Conservation (phyloP, 129 eudicot genomes). For the Flaveria bidentis region DNA sequence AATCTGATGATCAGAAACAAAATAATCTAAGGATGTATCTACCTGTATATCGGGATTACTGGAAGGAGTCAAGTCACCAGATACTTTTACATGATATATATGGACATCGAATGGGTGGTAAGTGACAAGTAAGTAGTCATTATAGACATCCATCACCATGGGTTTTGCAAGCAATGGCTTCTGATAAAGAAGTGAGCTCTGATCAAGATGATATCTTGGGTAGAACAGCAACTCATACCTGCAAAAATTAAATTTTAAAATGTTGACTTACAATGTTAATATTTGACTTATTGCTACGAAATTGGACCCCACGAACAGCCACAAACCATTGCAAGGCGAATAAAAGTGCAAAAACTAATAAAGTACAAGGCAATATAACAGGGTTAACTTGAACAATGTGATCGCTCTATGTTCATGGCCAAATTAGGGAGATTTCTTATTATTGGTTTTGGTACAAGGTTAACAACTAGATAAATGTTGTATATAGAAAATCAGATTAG, state of each 20-base stretch:
- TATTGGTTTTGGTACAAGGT: not conserved
- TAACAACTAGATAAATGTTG: not conserved
- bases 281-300: not conserved
- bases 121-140: slow-evolving; percentile 88
- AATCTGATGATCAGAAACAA: slow-evolving; percentile 11
- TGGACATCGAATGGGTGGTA: slow-evolving; percentile 97
- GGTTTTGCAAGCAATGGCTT: slow-evolving; percentile 81
- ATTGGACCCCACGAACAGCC: not conserved
- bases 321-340: not conserved
- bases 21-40: slow-evolving; percentile 19
- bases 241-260: slow-evolving; percentile 34
- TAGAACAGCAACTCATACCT: slow-evolving; percentile 95
- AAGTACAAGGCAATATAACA: not conserved
- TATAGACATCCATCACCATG: slow-evolving; percentile 95
- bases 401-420: not conserved
- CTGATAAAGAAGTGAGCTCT: slow-evolving; percentile 81
- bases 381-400: not conserved
- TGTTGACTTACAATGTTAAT: not conserved
- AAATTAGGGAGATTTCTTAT: not conserved
- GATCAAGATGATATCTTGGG: slow-evolving; percentile 98
- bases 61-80: slow-evolving; percentile 86
- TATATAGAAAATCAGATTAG: not conserved
- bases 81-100: slow-evolving; percentile 72
- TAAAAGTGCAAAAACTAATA: not conserved
- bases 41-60: slow-evolving; percentile 84